phyloP scores from a whole-genome alignment of 2,329 filamentous ascomycete genomes.

The Paracamarosporium sp. region DNA sequence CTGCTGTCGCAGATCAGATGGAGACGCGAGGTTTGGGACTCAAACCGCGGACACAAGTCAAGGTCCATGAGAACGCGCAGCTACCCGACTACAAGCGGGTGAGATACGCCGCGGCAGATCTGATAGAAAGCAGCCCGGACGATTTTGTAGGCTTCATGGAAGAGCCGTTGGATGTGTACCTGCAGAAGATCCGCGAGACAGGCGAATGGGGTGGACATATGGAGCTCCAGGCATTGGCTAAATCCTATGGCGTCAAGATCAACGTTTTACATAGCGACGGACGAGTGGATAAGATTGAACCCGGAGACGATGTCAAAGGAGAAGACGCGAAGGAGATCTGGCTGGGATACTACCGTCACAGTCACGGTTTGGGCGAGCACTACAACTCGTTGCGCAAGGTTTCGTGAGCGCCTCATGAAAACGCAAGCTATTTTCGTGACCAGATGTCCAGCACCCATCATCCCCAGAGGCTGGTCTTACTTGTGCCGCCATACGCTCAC shows the following conservation, averaged over 20 bases:
- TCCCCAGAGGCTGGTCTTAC: slow-evolving; percentile 9
- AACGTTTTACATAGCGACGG: slow-evolving; percentile 85
- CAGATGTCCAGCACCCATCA: slow-evolving; percentile 8
- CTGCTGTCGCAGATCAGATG: slow-evolving; percentile 87
- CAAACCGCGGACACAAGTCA: slow-evolving; percentile 42
- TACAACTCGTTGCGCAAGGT: slow-evolving; percentile 80
- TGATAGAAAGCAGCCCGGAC: slow-evolving; percentile 75
- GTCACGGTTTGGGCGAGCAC: slow-evolving; percentile 93
- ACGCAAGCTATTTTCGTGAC: neutral
- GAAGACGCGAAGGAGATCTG: slow-evolving; percentile 69
- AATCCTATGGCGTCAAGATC: slow-evolving; percentile 79
- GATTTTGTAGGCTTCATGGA: slow-evolving; percentile 90
- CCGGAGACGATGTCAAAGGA: slow-evolving; percentile 51
- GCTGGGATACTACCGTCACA: slow-evolving; percentile 94
- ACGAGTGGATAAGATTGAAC: slow-evolving; percentile 75
- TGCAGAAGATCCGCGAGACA: slow-evolving; percentile 79
- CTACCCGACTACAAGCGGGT: slow-evolving; percentile 67
- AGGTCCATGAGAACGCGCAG: slow-evolving; percentile 23
- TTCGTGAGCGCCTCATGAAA: slow-evolving; percentile 23
- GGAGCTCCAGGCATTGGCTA: slow-evolving; percentile 84
- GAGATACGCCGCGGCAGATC: slow-evolving; percentile 74
- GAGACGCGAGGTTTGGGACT: slow-evolving; percentile 48
- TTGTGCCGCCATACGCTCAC: slow-evolving; percentile 57
- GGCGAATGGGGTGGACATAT: slow-evolving; percentile 97
- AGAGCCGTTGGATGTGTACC: slow-evolving; percentile 76